Evolutionary conservation across 208 protist genomes (phyloP).

Genomic region (Leishmania lainsoni): DNA sequence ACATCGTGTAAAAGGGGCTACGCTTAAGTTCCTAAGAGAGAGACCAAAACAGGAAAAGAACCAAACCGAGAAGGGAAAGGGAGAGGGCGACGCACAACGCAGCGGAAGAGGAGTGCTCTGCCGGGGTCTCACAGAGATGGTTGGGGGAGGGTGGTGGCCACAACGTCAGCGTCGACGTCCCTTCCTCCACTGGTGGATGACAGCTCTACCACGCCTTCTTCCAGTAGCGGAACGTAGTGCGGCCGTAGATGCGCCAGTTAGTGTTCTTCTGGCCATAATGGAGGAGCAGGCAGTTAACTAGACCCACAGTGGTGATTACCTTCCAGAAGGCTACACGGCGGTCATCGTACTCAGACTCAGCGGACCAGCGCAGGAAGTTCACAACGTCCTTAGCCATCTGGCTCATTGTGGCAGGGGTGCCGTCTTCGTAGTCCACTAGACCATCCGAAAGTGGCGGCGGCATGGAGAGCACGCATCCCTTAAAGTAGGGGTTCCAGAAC

Average conservation of each 20-base stretch:
- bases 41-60: conserved; percentile 1
- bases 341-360: conserved; percentile 90
- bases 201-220: conserved; percentile 82
- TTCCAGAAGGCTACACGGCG: conserved; percentile 89
- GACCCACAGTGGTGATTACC: conserved; percentile 70
- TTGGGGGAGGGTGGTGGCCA: neutral
- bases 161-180: neutral
- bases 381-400: conserved; percentile 98
- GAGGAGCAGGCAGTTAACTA: conserved; percentile 84
- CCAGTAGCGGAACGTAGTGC: conserved; percentile 92
- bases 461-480: conserved; percentile 98
- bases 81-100: neutral
- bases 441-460: conserved; percentile 95
- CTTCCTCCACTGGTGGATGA: neutral
- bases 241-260: conserved; percentile 88
- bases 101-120: neutral
- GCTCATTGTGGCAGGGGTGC: conserved; percentile 95
- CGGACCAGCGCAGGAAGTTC: conserved; percentile 93
- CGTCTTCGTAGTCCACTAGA: conserved; percentile 98
- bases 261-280: conserved; percentile 90
- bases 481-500: conserved; percentile 99
- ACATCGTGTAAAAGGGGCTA: conserved; percentile 5
- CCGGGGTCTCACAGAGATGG: neutral
- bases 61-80: neutral
- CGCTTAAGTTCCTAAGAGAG: conserved; percentile 8